Percentiles rank a stretch among this genome's conserved stretches.
These are phyloP conservation scores for Leccinum proliferum DNA, from an alignment of 1,284 basidiomycete species.

Conservation along the genomic window DNA sequence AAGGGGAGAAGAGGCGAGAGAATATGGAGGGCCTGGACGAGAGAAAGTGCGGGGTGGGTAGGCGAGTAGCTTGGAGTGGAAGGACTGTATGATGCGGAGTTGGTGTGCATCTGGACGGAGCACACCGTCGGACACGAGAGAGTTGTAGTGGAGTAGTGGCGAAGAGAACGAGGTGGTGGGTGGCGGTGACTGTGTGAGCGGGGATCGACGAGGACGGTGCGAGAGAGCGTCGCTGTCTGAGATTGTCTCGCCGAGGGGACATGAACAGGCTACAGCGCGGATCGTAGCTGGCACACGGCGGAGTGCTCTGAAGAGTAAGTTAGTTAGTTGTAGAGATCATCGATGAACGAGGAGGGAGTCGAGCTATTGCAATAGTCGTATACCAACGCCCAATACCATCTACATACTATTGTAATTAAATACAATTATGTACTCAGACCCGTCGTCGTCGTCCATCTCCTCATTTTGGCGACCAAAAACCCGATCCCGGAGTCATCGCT, in stretches of 20 bases:
- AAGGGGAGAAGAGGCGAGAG: slow-evolving; percentile 58
- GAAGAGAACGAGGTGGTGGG: slow-evolving; percentile 13
- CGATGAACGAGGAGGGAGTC: background rate
- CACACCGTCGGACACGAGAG: slow-evolving; percentile 66
- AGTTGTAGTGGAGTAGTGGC: slow-evolving; percentile 70
- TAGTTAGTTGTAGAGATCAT: slow-evolving; percentile 9
- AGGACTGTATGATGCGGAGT: slow-evolving; percentile 69
- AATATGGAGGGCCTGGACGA: slow-evolving; percentile 25
- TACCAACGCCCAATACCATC: background rate
- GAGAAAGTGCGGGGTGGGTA: slow-evolving; percentile 70
- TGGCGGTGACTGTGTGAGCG: background rate
- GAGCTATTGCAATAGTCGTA: background rate
- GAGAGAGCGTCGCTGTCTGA: background rate
- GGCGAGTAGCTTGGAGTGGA: slow-evolving; percentile 68
- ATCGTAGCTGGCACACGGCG: background rate
- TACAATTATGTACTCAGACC: background rate
- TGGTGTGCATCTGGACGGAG: slow-evolving; percentile 83
- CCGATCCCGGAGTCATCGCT: slow-evolving; percentile 32
- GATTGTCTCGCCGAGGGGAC: background rate
- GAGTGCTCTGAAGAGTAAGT: background rate
- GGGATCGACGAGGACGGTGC: background rate
- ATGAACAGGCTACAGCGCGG: background rate
- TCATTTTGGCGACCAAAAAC: slow-evolving; percentile 43
- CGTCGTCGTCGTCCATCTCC: slow-evolving; percentile 38
- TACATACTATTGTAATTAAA: slow-evolving; percentile 1